phyloP scores from a whole-genome alignment of 192 early-diverging fungal species.

The Backusella sp. region DNA sequence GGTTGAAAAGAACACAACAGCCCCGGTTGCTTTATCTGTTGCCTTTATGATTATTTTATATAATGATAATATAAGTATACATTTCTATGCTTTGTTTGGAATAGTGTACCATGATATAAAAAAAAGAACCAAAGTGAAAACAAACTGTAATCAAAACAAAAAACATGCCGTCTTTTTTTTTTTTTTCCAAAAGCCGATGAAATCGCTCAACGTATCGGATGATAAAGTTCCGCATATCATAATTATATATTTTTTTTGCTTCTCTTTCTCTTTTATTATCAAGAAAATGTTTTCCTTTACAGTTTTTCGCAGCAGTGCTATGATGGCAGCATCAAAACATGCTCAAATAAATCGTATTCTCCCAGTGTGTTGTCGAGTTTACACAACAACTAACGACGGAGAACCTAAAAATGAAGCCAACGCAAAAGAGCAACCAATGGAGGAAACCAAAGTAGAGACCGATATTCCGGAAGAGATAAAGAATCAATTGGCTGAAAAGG shows the following conservation, averaged over 20 bases:
- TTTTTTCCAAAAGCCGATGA: too few species aligned
- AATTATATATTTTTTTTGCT: not conserved
- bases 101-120: not conserved
- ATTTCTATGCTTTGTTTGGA: not conserved
- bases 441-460: conserved; percentile 20
- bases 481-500: conserved; percentile 56
- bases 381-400: conserved; percentile 35
- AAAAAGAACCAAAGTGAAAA: too few species aligned
- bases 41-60: not conserved
- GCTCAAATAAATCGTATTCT: not conserved
- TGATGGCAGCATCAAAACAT: not conserved
- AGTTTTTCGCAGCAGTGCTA: not conserved
- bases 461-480: not conserved
- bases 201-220: not conserved
- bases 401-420: conserved; percentile 21
- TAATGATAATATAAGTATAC: not conserved
- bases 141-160: too few species aligned
- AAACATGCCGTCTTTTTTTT: too few species aligned
- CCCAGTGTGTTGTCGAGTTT: not conserved
- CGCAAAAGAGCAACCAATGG: not conserved
- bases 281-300: not conserved
- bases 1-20: conserved; percentile 65
- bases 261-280: not conserved
- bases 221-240: not conserved
- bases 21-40: conserved; percentile 84